phyloP scores from a whole-genome alignment of 768 basidiomycete genomes.

The Leccinum incarnatum region DNA sequence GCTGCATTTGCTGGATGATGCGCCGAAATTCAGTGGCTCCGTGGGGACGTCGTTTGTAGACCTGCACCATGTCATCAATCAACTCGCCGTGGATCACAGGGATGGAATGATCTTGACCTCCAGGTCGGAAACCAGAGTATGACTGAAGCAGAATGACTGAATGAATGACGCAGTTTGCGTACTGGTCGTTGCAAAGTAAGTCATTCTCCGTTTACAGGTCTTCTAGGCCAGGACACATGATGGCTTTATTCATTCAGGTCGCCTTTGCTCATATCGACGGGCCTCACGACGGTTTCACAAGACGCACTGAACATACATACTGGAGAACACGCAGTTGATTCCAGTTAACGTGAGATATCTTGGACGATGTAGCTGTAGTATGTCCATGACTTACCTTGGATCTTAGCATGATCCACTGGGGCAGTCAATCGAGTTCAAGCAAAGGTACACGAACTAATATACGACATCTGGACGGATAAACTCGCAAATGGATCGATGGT shows the following conservation, averaged over 20 bases:
- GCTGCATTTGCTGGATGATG: neutral
- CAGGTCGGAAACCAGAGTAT: slow-evolving; percentile 51
- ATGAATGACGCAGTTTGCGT: slow-evolving; percentile 11
- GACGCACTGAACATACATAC: slow-evolving; percentile 3
- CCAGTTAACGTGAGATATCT: slow-evolving; percentile 4
- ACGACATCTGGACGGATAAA: too few species aligned
- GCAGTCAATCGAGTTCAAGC: too few species aligned
- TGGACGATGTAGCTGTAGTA: too few species aligned
- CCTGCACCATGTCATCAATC: slow-evolving; percentile 13
- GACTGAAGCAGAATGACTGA: slow-evolving; percentile 19
- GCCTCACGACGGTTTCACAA: slow-evolving; percentile 5
- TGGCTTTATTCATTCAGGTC: slow-evolving; percentile 1
- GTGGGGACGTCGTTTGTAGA: slow-evolving; percentile 12
- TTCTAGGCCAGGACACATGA: neutral
- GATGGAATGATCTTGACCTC: slow-evolving; percentile 52
- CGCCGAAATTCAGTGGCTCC: neutral
- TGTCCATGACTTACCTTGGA: neutral
- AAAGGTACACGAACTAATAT: too few species aligned
- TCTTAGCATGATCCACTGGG: too few species aligned
- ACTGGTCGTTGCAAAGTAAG: slow-evolving; percentile 15
- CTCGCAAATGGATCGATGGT: too few species aligned
- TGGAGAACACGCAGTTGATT: slow-evolving; percentile 6
- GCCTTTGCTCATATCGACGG: slow-evolving; percentile 15
- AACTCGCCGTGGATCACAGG: slow-evolving; percentile 41
- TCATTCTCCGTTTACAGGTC: neutral